A percentile compares a stretch with the other conserved stretches of the same genome.
Evolutionary conservation across 1,139 yeast genomes (phyloP).

Genomic region (Yamadazyma buinensis): DNA sequence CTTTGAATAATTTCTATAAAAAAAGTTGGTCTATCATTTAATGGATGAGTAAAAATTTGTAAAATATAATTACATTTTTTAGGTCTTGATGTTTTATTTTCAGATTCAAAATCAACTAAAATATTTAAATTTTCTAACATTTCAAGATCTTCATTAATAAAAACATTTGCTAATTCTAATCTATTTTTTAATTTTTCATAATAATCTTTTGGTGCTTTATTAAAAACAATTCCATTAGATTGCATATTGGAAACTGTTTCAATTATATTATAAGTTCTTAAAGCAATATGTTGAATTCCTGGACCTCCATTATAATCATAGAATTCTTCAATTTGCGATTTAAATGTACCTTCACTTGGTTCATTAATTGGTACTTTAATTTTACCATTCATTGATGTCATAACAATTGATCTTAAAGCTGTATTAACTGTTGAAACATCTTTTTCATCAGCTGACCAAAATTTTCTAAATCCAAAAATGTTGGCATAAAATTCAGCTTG

Average conservation of each 20-base stretch:
- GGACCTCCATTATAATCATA: conserved; percentile 72
- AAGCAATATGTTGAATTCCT: conserved; percentile 80
- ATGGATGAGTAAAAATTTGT: conserved; percentile 75
- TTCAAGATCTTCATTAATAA: conserved; percentile 43
- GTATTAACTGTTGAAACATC: conserved; percentile 67
- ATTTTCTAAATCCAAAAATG: conserved; percentile 69
- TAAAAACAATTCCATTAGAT: conserved; percentile 66
- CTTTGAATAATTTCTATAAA: conserved; percentile 81
- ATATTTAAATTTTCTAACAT: conserved; percentile 47
- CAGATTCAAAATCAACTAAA: conserved; percentile 69
- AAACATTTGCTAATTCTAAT: conserved; percentile 30
- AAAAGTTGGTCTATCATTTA: conserved; percentile 74
- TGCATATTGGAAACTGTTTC: conserved; percentile 51
- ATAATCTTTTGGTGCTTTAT: conserved; percentile 52
- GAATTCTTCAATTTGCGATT: conserved; percentile 81
- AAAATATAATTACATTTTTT: conserved; percentile 57
- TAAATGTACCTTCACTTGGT: conserved; percentile 64
- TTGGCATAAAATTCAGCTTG: conserved; percentile 57
- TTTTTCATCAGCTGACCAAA: conserved; percentile 80
- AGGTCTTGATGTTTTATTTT: conserved; percentile 16
- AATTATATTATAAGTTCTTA: conserved; percentile 58
- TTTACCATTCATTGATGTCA: conserved; percentile 64
- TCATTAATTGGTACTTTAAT: conserved; percentile 83
- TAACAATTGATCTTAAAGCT: conserved; percentile 69
- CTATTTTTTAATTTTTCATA: conserved; percentile 48